These are phyloP conservation scores for Pterocarpus santalinus DNA, from an alignment of 306 rosid species.

Conservation along the genomic window DNA sequence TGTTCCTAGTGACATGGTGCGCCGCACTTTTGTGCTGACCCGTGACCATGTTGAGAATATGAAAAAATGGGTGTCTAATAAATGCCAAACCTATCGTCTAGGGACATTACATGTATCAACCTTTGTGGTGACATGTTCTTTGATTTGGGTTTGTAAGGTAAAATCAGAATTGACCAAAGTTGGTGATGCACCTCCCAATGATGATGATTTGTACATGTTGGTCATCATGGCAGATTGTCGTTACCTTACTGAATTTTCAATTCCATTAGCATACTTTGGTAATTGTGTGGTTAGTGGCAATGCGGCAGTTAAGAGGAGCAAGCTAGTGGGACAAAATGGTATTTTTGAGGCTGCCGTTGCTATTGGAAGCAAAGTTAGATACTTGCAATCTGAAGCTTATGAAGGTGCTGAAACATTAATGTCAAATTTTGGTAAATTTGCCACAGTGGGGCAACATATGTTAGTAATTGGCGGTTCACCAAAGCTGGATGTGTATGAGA, in stretches of 20 bases:
- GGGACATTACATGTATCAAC: slow-evolving; percentile 26
- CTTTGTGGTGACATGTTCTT: slow-evolving; percentile 42
- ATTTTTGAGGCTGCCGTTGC: slow-evolving; percentile 44
- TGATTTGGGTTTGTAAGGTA: slow-evolving; percentile 41
- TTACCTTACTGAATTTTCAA: slow-evolving; percentile 26
- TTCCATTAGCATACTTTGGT: slow-evolving; percentile 54
- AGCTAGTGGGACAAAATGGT: slow-evolving; percentile 50
- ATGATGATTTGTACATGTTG: slow-evolving; percentile 38
- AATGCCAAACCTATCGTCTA: slow-evolving; percentile 1
- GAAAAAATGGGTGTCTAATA: slow-evolving; percentile 24
- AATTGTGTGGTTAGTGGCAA: slow-evolving; percentile 40
- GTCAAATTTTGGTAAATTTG: background rate
- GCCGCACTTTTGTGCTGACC: slow-evolving; percentile 13
- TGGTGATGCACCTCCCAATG: background rate
- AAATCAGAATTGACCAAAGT: slow-evolving; percentile 15
- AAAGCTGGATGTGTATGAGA: slow-evolving; percentile 26
- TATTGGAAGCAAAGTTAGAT: slow-evolving; percentile 41
- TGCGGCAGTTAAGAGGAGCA: slow-evolving; percentile 21
- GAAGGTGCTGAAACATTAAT: slow-evolving; percentile 42
- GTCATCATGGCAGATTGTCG: slow-evolving; percentile 49
- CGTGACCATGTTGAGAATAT: slow-evolving; percentile 33
- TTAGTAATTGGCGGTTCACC: slow-evolving; percentile 6
- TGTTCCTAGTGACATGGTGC: slow-evolving; percentile 12
- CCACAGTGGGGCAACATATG: background rate
- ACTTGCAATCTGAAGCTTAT: slow-evolving; percentile 26